Conservation (phyloP, 495 filamentous ascomycete genomes). For the Tuber calosporum region DNA sequence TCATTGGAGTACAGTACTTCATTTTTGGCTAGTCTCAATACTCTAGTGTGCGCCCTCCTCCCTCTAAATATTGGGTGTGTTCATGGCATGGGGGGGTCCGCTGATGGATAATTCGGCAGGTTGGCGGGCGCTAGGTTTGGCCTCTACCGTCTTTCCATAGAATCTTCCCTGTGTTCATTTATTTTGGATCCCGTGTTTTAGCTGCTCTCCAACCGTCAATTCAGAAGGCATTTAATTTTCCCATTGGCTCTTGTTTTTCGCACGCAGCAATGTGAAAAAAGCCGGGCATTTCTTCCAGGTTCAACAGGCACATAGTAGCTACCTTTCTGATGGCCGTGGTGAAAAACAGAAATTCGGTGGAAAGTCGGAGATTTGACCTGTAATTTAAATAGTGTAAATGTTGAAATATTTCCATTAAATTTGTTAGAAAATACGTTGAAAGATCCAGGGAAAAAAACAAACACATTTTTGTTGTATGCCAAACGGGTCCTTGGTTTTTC, state of each 20-base stretch:
- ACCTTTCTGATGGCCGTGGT: no score
- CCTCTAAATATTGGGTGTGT: neutral
- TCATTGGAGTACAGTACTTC: neutral
- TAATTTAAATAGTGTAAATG: no score
- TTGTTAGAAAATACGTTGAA: no score
- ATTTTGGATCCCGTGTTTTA: neutral
- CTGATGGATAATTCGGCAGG: neutral
- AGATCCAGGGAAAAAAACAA: no score
- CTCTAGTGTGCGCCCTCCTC: neutral
- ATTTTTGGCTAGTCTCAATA: neutral
- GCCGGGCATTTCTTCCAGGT: no score
- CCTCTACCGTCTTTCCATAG: neutral
- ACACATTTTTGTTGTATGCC: no score
- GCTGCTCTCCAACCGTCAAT: neutral
- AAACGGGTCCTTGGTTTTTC: neutral
- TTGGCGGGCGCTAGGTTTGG: neutral
- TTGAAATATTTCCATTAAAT: no score
- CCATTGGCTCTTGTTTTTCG: no score
- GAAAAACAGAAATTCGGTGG: no score
- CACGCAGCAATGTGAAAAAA: no score
- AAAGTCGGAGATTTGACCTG: no score
- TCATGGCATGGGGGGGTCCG: neutral
- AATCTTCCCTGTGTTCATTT: neutral
- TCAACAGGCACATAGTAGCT: no score
- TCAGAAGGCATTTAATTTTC: neutral